Conservation (phyloP, 495 filamentous ascomycete genomes). For the Lasiosphaeris hirsuta region DNA sequence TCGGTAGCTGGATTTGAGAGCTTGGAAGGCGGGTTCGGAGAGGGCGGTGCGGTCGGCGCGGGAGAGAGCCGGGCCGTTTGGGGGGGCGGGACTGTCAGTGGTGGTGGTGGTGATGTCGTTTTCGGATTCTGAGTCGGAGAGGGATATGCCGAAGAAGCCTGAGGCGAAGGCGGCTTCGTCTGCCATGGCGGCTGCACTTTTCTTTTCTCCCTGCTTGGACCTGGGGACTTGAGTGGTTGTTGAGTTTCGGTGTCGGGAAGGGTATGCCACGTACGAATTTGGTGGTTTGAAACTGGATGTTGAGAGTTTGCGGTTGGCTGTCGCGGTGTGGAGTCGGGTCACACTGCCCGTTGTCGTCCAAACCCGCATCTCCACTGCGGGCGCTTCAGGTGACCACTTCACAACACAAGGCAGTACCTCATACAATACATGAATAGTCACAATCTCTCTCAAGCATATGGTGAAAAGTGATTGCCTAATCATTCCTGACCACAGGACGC, state of each 20-base stretch:
- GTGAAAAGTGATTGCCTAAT: too few relatives aligned
- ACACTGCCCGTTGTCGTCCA: not conserved
- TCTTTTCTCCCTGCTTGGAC: not conserved
- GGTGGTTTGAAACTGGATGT: too few relatives aligned
- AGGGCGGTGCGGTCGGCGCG: conserved; percentile 39
- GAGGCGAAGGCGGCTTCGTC: conserved; percentile 25
- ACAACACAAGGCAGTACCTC: too few relatives aligned
- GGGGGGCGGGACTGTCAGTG: not conserved
- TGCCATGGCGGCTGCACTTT: conserved; percentile 7
- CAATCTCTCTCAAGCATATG: too few relatives aligned
- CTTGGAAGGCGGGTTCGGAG: conserved; percentile 41
- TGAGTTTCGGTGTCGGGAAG: not conserved
- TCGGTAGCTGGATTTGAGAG: conserved; percentile 33
- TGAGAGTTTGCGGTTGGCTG: not conserved
- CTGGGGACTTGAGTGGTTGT: not conserved
- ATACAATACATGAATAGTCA: too few relatives aligned
- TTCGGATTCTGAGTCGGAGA: conserved; percentile 37
- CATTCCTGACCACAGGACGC: too few relatives aligned
- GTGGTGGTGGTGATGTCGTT: conserved; percentile 12
- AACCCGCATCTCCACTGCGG: too few relatives aligned
- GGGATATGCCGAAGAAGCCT: conserved; percentile 37
- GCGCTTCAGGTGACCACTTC: too few relatives aligned
- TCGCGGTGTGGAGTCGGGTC: not conserved
- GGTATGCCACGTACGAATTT: too few relatives aligned
- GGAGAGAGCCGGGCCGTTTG: conserved; percentile 7